A percentile compares a stretch with the other conserved stretches of the same genome.
Conservation (phyloP, 2,329 filamentous ascomycete species). For the Colletotrichum somersetense region DNA sequence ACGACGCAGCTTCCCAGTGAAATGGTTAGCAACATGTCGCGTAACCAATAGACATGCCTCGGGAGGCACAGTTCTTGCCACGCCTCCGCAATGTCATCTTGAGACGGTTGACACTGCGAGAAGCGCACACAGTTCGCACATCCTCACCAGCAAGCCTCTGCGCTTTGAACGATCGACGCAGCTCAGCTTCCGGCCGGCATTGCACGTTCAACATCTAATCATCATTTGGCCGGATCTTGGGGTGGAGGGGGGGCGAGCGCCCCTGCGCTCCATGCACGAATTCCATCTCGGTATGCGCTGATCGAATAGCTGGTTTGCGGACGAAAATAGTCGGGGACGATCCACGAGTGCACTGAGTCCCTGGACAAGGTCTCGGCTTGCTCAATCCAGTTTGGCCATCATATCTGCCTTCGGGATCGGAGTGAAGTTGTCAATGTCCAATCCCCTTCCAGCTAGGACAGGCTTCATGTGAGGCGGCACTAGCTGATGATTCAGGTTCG, state of each 20-base stretch:
- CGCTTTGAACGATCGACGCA: conserved; percentile 42
- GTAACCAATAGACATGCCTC: conserved; percentile 26
- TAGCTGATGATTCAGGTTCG: conserved; percentile 86
- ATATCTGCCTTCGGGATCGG: conserved; percentile 95
- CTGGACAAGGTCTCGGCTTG: conserved; percentile 50
- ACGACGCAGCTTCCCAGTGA: conserved; percentile 48
- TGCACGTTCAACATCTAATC: conserved; percentile 43
- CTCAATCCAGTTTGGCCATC: conserved; percentile 97
- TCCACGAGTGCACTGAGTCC: conserved; percentile 44
- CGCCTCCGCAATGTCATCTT: conserved; percentile 12
- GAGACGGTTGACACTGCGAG: conserved; percentile 6
- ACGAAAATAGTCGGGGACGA: conserved; percentile 38
- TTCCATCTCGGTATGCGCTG: conserved; percentile 49
- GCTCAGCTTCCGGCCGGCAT: conserved; percentile 41
- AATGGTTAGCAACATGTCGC: conserved; percentile 26
- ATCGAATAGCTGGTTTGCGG: conserved; percentile 36
- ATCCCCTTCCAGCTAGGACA: conserved; percentile 78
- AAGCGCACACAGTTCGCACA: conserved; percentile 32
- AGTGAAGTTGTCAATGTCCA: conserved; percentile 95
- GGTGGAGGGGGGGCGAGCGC: conserved; percentile 19
- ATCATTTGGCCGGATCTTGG: conserved; percentile 34
- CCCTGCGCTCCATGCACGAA: conserved; percentile 45
- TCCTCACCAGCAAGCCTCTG: conserved; percentile 45
- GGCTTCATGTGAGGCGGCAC: conserved; percentile 86
- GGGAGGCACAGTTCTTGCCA: conserved; percentile 14